Base-by-base conservation (phyloP, 257 asterid genomes). In the Rhazya stricta region DNA sequence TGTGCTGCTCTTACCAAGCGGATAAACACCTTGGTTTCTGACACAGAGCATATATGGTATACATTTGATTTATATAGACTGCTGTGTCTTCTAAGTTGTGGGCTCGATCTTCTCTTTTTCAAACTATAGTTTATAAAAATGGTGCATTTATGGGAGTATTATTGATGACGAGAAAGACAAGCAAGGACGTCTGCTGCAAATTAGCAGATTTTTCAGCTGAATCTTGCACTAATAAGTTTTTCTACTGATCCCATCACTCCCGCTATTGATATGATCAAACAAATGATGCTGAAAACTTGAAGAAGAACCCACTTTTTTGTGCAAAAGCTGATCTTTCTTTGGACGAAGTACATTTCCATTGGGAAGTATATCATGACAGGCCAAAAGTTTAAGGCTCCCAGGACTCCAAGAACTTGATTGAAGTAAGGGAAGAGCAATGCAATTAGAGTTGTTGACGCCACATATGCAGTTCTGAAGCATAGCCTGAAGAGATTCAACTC, bases 281-380 rank as follows among this genome's bases (percentile, higher is more conserved):
- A 86, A 51, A 81, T 32, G 21, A 78, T 18, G 62, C 82, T 87
- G 81, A 91, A 80, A 71, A 67, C 79, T 85, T 87, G 85, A 76
- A 91, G 90, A 81, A 82, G 71, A 10, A 80, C 71, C 91, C 93
- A 86, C n/a, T 58, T 73, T 62, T 36, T 77, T 15, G 93, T 81
- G 95, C 95, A 91, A 56, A 83, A 50, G 72, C 85, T 76, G 71
- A 85, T 82, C 56, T 86, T 84, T 23, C 78, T 80, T 82, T 85
- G 92, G 57, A 72, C 86, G 27, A 88, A 74, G 75, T 82, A 91
- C 93, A 91, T 89, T 74, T 89, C 88, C 3, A 87, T 86, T 0
- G 96, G 96, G 75, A 91, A 91, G 78, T 89, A 89, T 45, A 91
- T 81, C 9, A 84, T 86, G 84, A 89, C 36, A 1, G 96, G 91